Evolutionary conservation across 257 asterid species (phyloP).

Genomic region (Capsicum rhomboideum): DNA sequence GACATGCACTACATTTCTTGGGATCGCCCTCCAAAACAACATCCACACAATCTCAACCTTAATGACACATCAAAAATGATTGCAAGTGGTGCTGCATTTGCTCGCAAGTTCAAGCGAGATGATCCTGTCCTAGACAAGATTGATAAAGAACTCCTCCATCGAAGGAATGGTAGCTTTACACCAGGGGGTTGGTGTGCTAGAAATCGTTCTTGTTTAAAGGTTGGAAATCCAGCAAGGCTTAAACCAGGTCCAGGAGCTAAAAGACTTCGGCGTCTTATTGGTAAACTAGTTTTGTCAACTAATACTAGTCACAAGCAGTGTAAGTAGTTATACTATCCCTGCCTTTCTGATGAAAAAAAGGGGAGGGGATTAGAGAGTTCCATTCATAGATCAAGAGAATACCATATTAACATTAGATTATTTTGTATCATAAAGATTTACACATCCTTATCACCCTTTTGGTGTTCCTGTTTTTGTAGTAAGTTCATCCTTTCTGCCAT

Average conservation of each 20-base stretch:
- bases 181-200: slow-evolving; percentile 96
- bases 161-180: slow-evolving; percentile 59
- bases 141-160: slow-evolving; percentile 50
- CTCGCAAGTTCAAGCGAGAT: slow-evolving; percentile 68
- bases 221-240: slow-evolving; percentile 44
- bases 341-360: slow-evolving; percentile 12
- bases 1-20: slow-evolving; percentile 94
- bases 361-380: not conserved
- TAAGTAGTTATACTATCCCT: slow-evolving; percentile 24
- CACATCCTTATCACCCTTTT: not conserved
- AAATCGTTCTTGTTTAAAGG: slow-evolving; percentile 57
- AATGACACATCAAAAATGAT: slow-evolving; percentile 63
- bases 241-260: slow-evolving; percentile 68
- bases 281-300: slow-evolving; percentile 25
- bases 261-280: slow-evolving; percentile 57
- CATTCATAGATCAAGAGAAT: not conserved
- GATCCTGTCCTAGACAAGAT: slow-evolving; percentile 57
- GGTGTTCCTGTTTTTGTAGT: not conserved
- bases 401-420: not conserved
- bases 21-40: slow-evolving; percentile 90
- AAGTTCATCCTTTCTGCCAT: not conserved
- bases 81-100: slow-evolving; percentile 74
- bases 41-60: slow-evolving; percentile 55
- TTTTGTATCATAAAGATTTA: slow-evolving; percentile 1
- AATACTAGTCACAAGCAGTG: slow-evolving; percentile 41